Percentiles rank a stretch among this genome's conserved stretches.
Evolutionary conservation across 768 basidiomycete species (phyloP).

Genomic region (Trametes coccinea): DNA sequence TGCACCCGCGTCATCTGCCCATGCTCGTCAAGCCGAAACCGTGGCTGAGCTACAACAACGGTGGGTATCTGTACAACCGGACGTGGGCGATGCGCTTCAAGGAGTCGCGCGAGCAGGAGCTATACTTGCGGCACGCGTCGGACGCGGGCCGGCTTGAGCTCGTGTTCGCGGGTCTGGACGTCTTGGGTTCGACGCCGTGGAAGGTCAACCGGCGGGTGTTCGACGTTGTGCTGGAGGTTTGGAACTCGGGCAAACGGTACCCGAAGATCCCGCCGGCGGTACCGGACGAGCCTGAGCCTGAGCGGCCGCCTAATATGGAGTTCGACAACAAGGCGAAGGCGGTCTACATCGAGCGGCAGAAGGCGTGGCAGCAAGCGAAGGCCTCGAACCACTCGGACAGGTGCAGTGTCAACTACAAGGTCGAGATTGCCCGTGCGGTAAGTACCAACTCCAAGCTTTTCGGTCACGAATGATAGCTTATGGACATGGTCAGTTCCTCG

Average conservation of each 20-base stretch:
- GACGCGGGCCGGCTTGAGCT: conserved; percentile 75
- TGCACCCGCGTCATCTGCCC: conserved; percentile 93
- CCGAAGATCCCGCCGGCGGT: conserved; percentile 82
- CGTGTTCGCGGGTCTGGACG: conserved; percentile 87
- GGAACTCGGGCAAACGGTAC: conserved; percentile 83
- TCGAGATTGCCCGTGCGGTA: conserved; percentile 92
- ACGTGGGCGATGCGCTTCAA: conserved; percentile 89
- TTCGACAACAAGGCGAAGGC: conserved; percentile 56
- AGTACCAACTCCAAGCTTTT: conserved; percentile 27
- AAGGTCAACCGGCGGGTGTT: conserved; percentile 71
- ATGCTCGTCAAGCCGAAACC: conserved; percentile 93
- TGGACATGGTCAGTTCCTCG: conserved; percentile 61
- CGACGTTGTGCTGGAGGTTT: conserved; percentile 56
- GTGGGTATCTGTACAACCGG: conserved; percentile 81
- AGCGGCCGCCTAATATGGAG: conserved; percentile 47
- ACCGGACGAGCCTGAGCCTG: conserved; percentile 66
- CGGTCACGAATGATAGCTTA: background rate
- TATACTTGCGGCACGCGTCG: conserved; percentile 76
- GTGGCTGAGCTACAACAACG: conserved; percentile 75
- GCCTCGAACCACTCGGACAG: conserved; percentile 88
- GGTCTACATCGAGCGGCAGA: conserved; percentile 57
- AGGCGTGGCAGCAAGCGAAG: conserved; percentile 54
- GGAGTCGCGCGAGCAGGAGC: conserved; percentile 80
- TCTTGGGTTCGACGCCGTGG: conserved; percentile 90
- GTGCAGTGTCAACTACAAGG: conserved; percentile 93